Percentiles rank a stretch among this genome's conserved stretches.
Conservation (phyloP, 2,329 filamentous ascomycete genomes). For the Colletotrichum magnum region DNA sequence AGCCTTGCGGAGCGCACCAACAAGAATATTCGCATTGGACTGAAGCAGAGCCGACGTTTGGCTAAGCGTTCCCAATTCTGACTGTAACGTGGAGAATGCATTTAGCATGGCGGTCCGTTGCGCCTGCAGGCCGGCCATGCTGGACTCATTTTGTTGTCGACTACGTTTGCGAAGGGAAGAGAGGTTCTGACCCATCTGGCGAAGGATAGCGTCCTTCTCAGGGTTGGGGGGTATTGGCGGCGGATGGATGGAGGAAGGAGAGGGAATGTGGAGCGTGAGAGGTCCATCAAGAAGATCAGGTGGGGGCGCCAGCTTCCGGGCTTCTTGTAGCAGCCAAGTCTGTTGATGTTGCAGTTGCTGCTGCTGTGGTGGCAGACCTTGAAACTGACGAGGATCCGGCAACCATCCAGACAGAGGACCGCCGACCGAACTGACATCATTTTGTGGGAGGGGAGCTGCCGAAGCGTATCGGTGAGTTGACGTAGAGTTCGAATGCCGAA, state of each 20-base stretch:
- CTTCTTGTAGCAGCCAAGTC: neutral
- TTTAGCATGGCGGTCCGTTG: slow-evolving; percentile 83
- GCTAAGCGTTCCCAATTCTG: slow-evolving; percentile 80
- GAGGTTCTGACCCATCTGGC: slow-evolving; percentile 80
- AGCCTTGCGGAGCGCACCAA: slow-evolving; percentile 82
- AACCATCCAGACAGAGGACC: slow-evolving; percentile 39
- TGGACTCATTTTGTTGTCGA: slow-evolving; percentile 79
- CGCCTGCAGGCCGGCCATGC: slow-evolving; percentile 80
- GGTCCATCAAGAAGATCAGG: slow-evolving; percentile 72
- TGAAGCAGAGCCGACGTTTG: slow-evolving; percentile 79
- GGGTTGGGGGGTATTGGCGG: slow-evolving; percentile 96
- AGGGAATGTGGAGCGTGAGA: slow-evolving; percentile 64
- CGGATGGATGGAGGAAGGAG: slow-evolving; percentile 69
- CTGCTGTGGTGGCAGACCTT: slow-evolving; percentile 42
- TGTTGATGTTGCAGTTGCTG: slow-evolving; percentile 49
- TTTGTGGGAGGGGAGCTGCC: slow-evolving; percentile 41
- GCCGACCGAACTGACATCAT: slow-evolving; percentile 24
- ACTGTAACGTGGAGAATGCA: slow-evolving; percentile 78
- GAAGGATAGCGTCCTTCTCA: slow-evolving; percentile 89
- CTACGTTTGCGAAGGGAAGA: slow-evolving; percentile 77
- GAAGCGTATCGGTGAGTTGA: slow-evolving; percentile 44
- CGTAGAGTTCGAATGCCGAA: slow-evolving; percentile 25
- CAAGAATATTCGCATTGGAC: slow-evolving; percentile 84
- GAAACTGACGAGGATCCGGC: slow-evolving; percentile 34
- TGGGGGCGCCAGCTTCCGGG: slow-evolving; percentile 51